Evolutionary conservation across 768 basidiomycete genomes (phyloP).

Genomic region (Pisolithus orientalis): DNA sequence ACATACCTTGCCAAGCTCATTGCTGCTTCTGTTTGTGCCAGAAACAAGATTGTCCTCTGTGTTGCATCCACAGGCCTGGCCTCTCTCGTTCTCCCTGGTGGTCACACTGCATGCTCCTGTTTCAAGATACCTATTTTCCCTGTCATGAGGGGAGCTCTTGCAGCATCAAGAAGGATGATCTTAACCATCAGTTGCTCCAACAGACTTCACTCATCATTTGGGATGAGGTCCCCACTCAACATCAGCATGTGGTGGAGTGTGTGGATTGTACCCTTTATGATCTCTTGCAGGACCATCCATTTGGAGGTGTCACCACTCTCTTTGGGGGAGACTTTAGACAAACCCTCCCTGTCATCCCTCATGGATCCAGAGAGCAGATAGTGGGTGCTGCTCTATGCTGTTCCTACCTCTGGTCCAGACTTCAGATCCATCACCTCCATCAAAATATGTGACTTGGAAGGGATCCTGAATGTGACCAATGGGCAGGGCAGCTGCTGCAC

Average conservation of each 20-base stretch:
- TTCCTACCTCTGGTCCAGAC: slow-evolving; percentile 33
- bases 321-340: slow-evolving; percentile 48
- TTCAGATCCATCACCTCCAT: slow-evolving; percentile 26
- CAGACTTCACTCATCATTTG: slow-evolving; percentile 33
- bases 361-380: slow-evolving; percentile 32
- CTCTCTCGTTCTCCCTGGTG: too few species aligned
- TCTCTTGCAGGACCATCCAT: slow-evolving; percentile 24
- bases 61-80: too few species aligned
- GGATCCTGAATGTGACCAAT: slow-evolving; percentile 16
- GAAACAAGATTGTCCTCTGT: too few species aligned
- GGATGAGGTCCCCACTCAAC: slow-evolving; percentile 38
- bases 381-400: slow-evolving; percentile 27
- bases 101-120: too few species aligned
- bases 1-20: too few species aligned
- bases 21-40: too few species aligned
- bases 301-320: slow-evolving; percentile 40
- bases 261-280: slow-evolving; percentile 33
- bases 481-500: slow-evolving; percentile 32
- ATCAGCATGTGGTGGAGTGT: slow-evolving; percentile 33
- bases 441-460: slow-evolving; percentile 36
- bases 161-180: too few species aligned
- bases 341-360: slow-evolving; percentile 37
- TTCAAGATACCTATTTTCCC: too few species aligned
- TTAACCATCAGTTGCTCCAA: slow-evolving; percentile 10
- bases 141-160: too few species aligned